Evolutionary conservation across 2,329 filamentous ascomycete genomes (phyloP), one percentile per base, ranked within the genome.

Genomic region (Elsinoe ampelina): DNA sequence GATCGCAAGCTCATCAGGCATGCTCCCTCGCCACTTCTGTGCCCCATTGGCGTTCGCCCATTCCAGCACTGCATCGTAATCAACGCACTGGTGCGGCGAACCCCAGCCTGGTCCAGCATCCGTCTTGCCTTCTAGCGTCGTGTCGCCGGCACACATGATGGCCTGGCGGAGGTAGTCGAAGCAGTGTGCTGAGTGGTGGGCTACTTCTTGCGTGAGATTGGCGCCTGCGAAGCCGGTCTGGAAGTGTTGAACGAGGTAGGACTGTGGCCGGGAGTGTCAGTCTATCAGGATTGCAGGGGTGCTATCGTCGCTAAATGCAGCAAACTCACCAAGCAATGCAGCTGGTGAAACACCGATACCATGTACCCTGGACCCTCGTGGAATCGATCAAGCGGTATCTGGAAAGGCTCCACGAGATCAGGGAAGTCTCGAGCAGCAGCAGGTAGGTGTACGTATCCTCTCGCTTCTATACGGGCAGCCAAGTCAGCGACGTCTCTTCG

Each of bases 291-390:
- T 22, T 22, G 3, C 22, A 22, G 22, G 5, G 5, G 22, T 22
- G 22, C 22, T n/a, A n/a, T n/a, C n/a, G n/a, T n/a, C n/a, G n/a
- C n/a, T n/a, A n/a, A n/a, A n/a, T n/a, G n/a, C n/a, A n/a, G n/a
- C n/a, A n/a, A n/a, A n/a, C n/a, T 26, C 3, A 48, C 51, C 1
- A 70, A 62, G 51, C 68, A 70, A 56, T 70, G 67, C 39, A 70
- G 58, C 50, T 69, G 66, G 58, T 70, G 68, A 60, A 66, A 70
- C 42, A 70, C 52, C 11, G 66, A 64, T 36, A 65, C 63, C 45
- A 64, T 64, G 61, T 68, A 70, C 58, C 36, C 36, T 39, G 36
- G 36, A n/a, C 36, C 36, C 5, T 39, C 17, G 17, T 39, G 36
- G 36, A n/a, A 39, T 5, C 36, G 36, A 12, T 39, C 36, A 10